Base-by-base conservation (phyloP, 2,329 filamentous ascomycete genomes). In the Sclerotinia trifoliorum region DNA sequence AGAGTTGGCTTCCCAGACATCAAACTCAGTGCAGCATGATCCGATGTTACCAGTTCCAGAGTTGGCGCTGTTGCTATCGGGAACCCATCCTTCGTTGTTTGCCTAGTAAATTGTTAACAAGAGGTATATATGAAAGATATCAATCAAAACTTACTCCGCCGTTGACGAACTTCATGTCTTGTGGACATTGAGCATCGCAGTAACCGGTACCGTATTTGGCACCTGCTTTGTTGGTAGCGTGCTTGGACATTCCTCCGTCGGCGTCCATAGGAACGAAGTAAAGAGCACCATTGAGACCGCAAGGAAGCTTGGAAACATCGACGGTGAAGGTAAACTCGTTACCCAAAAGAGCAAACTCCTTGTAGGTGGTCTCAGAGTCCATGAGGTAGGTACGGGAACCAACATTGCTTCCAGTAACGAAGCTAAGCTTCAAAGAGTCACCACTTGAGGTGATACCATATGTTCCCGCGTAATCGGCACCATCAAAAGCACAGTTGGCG, bases 271-370 rank as follows among this genome's bases (percentile, higher is more conserved):
- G 80, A 24, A 85, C 81, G 54, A 90, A 83, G 80, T 91, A 91
- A 52, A 91, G 80, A 62, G 89, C 89, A 67, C 89, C 89, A 79
- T 92, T 92, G 70, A 91, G 80, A 70, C 90, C 90, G 75, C 90
- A 92, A 69, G 85, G 84, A 24, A 90, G 81, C 72, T 84, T 84
- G 44, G 87, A 90, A 58, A 89, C 84, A 76, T 92, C 89, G 52
- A 91, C 88, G 68, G 90, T 88, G 71, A 91, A 90, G 26, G 42
- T 39, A 26, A 70, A 57, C 74, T 87, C 87, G 71, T 85, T 78
- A 70, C 85, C 80, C 73, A 86, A 83, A 72, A 85, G 80, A 51
- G 78, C 78, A 61, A 88, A 81, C n/a, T 81, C 83, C 80, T 90
- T 80, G 79, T 92, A 92, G 72, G 79, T 76, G 67, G 80, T 79